Percentiles rank a stretch among this genome's conserved stretches.
Conservation (phyloP, 352 stramenopile species). For the Phytopythium montanum region DNA sequence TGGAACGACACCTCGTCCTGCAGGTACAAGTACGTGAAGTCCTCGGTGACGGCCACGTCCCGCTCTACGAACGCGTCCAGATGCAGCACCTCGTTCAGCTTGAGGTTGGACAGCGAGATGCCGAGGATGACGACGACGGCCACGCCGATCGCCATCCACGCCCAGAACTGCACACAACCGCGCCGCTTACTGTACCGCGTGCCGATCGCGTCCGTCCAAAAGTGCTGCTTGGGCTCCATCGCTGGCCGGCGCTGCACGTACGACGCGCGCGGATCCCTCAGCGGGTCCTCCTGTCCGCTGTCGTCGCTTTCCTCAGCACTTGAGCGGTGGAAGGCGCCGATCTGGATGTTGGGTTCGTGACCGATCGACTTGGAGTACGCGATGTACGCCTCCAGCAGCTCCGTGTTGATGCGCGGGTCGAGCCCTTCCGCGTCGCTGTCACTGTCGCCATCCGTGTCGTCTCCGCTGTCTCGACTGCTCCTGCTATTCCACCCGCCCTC, state of each 20-base stretch:
- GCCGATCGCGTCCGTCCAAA: conserved; percentile 45
- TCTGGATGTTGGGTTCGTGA: conserved; percentile 79
- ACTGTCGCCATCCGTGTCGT: too few species aligned
- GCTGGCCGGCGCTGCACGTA: conserved; percentile 35
- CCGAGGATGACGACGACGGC: conserved; percentile 25
- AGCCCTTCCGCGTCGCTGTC: conserved; percentile 21
- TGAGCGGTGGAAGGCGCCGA: conserved; percentile 72
- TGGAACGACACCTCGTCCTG: conserved; percentile 59
- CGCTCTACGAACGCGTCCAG: conserved; percentile 54
- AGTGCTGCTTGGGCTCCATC: conserved; percentile 29
- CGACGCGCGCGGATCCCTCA: conserved; percentile 16
- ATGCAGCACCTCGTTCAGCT: conserved; percentile 60
- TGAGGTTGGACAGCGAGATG: conserved; percentile 29
- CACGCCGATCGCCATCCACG: conserved; percentile 33
- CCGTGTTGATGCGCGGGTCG: conserved; percentile 89
- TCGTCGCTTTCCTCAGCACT: conserved; percentile 52
- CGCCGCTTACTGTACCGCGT: conserved; percentile 36
- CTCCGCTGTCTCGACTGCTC: too few species aligned
- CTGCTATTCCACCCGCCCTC: too few species aligned
- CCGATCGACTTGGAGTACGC: conserved; percentile 92
- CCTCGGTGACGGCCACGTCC: conserved; percentile 40
- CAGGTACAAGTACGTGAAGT: conserved; percentile 61
- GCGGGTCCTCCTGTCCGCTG: conserved; percentile 18
- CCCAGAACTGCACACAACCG: conserved; percentile 32
- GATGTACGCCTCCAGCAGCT: conserved; percentile 94